Percentiles rank a stretch among this genome's conserved stretches.
Evolutionary conservation across 805 yeast species (phyloP).

Genomic region (Candida pseudoglaebosa): DNA sequence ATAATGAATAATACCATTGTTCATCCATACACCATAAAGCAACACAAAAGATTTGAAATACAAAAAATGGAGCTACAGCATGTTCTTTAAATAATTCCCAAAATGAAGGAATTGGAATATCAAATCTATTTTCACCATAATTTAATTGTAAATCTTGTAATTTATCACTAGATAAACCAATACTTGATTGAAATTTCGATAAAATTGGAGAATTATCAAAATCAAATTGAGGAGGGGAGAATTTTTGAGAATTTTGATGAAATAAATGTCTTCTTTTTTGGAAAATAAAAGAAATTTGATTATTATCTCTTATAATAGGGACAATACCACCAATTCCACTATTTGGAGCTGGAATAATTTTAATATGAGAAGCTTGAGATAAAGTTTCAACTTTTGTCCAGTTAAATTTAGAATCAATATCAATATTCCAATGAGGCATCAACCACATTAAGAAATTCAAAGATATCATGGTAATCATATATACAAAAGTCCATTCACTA

Average conservation of each 20-base stretch:
- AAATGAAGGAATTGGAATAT: slow-evolving; percentile 93
- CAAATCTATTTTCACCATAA: slow-evolving; percentile 85
- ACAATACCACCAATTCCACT: slow-evolving; percentile 83
- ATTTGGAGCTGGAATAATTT: slow-evolving; percentile 79
- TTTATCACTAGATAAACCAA: slow-evolving; percentile 54
- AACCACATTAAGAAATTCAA: slow-evolving; percentile 74
- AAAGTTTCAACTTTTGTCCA: slow-evolving; percentile 51
- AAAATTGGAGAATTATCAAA: slow-evolving; percentile 59
- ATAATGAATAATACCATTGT: slow-evolving; percentile 91
- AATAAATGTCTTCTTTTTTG: slow-evolving; percentile 89
- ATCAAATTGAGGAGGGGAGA: slow-evolving; percentile 79
- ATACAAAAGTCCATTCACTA: slow-evolving; percentile 94
- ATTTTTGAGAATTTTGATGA: slow-evolving; percentile 48
- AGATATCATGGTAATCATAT: slow-evolving; percentile 67
- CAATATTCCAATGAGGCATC: slow-evolving; percentile 91
- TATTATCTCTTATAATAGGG: slow-evolving; percentile 49
- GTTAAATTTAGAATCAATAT: slow-evolving; percentile 65
- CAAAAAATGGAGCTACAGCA: slow-evolving; percentile 97
- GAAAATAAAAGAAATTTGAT: slow-evolving; percentile 70
- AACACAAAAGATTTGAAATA: slow-evolving; percentile 93
- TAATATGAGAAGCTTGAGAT: slow-evolving; percentile 64
- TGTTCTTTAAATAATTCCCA: slow-evolving; percentile 90
- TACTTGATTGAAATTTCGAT: slow-evolving; percentile 49
- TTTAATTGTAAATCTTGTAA: slow-evolving; percentile 46
- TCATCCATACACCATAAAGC: slow-evolving; percentile 96